A percentile compares a stretch with the other conserved stretches of the same genome.
phyloP scores from a whole-genome alignment of 2,329 filamentous ascomycete species.

The Cladosporium sphaerospermum region DNA sequence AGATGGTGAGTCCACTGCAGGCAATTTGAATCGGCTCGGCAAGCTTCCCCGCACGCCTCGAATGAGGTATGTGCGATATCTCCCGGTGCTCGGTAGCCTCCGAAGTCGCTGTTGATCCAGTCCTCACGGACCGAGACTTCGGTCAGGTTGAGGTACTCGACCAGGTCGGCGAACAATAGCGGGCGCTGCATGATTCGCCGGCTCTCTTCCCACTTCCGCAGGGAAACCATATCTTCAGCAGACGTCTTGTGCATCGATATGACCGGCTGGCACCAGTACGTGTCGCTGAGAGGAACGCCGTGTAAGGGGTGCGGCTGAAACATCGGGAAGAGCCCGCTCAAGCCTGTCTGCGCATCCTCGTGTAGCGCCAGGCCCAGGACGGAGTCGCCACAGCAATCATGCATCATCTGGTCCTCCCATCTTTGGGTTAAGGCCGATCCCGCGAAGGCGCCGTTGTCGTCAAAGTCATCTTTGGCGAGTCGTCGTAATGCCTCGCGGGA shows the following conservation, averaged over 20 bases:
- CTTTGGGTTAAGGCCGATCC: conserved; percentile 28
- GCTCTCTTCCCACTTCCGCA: conserved; percentile 42
- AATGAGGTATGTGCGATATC: conserved; percentile 24
- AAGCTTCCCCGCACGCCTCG: conserved; percentile 37
- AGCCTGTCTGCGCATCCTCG: conserved; percentile 28
- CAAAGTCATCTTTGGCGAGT: conserved; percentile 27
- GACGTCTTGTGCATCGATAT: conserved; percentile 45
- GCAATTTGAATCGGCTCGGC: conserved; percentile 32
- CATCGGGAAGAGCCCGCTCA: conserved; percentile 46
- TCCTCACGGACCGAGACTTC: conserved; percentile 16
- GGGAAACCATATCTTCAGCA: conserved; percentile 18
- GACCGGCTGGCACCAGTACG: conserved; percentile 48
- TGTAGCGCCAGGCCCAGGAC: conserved; percentile 44
- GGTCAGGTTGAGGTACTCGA: conserved; percentile 21
- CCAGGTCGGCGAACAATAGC: conserved; percentile 18
- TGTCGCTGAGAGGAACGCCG: conserved; percentile 41
- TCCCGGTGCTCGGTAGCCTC: not conserved
- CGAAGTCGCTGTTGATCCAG: conserved; percentile 33
- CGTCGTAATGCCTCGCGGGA: conserved; percentile 42
- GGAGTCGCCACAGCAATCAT: conserved; percentile 48
- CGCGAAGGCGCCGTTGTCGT: conserved; percentile 32
- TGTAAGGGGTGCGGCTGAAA: conserved; percentile 47
- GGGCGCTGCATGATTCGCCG: conserved; percentile 24
- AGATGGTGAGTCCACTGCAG: conserved; percentile 32
- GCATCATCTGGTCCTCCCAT: conserved; percentile 36